Conservation (phyloP, 2,329 filamentous ascomycete species). For the Blastomyces emzantsi region DNA sequence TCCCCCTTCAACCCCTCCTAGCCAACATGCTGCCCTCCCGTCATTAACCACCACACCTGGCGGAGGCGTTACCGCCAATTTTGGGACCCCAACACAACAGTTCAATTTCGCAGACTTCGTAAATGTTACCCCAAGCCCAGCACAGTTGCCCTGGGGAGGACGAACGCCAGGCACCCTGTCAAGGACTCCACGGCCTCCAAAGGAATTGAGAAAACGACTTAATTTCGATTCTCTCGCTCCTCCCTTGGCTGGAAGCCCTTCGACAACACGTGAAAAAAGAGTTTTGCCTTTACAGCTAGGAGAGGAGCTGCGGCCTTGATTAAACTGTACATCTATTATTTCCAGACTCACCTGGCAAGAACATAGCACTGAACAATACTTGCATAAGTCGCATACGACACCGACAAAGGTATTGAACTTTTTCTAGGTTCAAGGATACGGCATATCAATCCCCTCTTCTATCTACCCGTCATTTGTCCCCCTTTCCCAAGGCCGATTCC, state of each 20-base stretch:
- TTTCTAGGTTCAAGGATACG: neutral
- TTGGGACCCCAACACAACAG: slow-evolving; percentile 68
- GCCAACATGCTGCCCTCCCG: slow-evolving; percentile 47
- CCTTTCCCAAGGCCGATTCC: neutral
- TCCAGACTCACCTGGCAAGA: neutral
- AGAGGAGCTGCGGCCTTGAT: slow-evolving; percentile 50
- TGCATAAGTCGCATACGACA: neutral
- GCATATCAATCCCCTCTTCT: neutral
- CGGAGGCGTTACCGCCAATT: slow-evolving; percentile 63
- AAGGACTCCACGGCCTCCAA: slow-evolving; percentile 62
- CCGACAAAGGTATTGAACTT: neutral
- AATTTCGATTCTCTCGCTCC: slow-evolving; percentile 72
- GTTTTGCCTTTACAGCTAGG: slow-evolving; percentile 58
- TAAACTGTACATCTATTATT: neutral
- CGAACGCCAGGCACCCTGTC: slow-evolving; percentile 44
- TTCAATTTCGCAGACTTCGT: slow-evolving; percentile 97
- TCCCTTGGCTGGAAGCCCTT: slow-evolving; percentile 42
- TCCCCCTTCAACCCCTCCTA: slow-evolving; percentile 67
- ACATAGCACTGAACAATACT: neutral
- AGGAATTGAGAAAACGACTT: slow-evolving; percentile 62
- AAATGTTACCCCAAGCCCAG: slow-evolving; percentile 93
- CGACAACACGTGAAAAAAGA: slow-evolving; percentile 32
- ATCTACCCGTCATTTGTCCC: neutral
- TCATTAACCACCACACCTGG: slow-evolving; percentile 50
- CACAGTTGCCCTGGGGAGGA: slow-evolving; percentile 67